phyloP scores from a whole-genome alignment of 2,329 filamentous ascomycete species.

The Atkinsonella hypoxylon region DNA sequence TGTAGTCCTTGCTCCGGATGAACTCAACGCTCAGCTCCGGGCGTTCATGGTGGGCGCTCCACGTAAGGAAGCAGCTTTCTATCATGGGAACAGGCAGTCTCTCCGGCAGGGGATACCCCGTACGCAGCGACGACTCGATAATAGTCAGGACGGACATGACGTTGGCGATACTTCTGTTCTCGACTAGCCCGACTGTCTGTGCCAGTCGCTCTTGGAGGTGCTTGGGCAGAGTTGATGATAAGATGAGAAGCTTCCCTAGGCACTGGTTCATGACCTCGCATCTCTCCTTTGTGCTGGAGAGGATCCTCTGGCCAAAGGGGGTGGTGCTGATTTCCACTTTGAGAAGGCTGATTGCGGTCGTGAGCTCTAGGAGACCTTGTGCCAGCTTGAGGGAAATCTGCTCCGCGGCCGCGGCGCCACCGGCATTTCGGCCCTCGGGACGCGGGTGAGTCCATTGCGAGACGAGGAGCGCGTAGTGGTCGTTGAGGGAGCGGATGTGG shows the following conservation, averaged over 20 bases:
- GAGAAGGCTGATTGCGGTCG: conserved; percentile 15
- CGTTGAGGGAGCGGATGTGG: conserved; percentile 27
- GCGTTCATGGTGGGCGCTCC: conserved; percentile 10
- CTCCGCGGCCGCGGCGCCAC: conserved; percentile 14
- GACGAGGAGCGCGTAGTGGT: conserved; percentile 36
- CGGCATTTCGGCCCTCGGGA: conserved; percentile 16
- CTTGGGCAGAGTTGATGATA: conserved; percentile 25
- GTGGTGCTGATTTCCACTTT: conserved; percentile 19
- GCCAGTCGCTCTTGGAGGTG: conserved; percentile 28
- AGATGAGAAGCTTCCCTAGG: conserved; percentile 17
- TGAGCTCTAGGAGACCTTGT: conserved; percentile 16
- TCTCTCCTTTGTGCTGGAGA: conserved; percentile 17
- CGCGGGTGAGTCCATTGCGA: conserved; percentile 29
- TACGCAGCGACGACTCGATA: conserved; percentile 33
- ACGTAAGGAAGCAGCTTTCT: conserved; percentile 20
- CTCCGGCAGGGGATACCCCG: conserved; percentile 34
- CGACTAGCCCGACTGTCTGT: conserved; percentile 25
- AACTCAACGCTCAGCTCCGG: conserved; percentile 20
- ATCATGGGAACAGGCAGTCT: conserved; percentile 34
- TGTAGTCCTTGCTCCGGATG: conserved; percentile 29
- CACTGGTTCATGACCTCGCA: conserved; percentile 23
- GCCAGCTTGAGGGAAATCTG: conserved; percentile 18
- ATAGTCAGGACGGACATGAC: conserved; percentile 37
- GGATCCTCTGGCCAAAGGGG: conserved; percentile 19
- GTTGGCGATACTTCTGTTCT: conserved; percentile 33